A percentile compares a stretch with the other conserved stretches of the same genome.
Evolutionary conservation across 768 basidiomycete species (phyloP).

Genomic region (Gymnopilus dilepis): DNA sequence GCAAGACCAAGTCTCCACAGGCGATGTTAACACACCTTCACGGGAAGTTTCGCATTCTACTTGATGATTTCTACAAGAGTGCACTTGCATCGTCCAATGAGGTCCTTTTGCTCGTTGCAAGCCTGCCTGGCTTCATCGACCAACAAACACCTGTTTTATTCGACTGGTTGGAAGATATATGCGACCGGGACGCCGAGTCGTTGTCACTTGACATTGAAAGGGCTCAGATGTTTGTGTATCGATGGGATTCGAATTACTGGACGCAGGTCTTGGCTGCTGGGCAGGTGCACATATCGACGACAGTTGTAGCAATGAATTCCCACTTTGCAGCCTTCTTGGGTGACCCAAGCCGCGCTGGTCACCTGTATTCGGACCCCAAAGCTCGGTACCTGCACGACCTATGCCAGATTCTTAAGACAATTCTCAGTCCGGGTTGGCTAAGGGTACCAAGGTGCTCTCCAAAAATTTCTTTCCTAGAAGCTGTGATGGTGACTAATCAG

Average conservation of each 20-base stretch:
- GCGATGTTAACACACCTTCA: neutral
- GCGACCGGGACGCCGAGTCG: neutral
- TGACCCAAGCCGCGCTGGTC: conserved; percentile 8
- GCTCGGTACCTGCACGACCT: conserved; percentile 11
- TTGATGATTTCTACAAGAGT: conserved; percentile 16
- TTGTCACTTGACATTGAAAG: neutral
- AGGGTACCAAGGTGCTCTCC: conserved; percentile 14
- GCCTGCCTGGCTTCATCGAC: conserved; percentile 13
- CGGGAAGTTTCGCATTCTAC: conserved; percentile 7
- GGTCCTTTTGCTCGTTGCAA: conserved; percentile 5
- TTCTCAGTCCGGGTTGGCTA: conserved; percentile 18
- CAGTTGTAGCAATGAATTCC: conserved; percentile 19
- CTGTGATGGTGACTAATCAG: neutral
- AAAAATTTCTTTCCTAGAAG: neutral
- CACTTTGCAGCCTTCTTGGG: conserved; percentile 18
- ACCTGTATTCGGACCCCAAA: conserved; percentile 3
- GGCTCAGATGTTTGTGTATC: conserved; percentile 13
- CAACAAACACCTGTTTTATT: conserved; percentile 13
- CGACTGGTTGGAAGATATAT: conserved; percentile 17
- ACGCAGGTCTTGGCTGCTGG: conserved; percentile 1
- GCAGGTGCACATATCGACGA: neutral
- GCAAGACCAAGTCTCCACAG: neutral
- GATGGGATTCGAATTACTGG: conserved; percentile 16
- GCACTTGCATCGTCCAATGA: conserved; percentile 14
- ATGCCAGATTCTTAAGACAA: conserved; percentile 11